Evolutionary conservation across 179 eudicot genomes (phyloP).

Genomic region (Beta corolliflora): DNA sequence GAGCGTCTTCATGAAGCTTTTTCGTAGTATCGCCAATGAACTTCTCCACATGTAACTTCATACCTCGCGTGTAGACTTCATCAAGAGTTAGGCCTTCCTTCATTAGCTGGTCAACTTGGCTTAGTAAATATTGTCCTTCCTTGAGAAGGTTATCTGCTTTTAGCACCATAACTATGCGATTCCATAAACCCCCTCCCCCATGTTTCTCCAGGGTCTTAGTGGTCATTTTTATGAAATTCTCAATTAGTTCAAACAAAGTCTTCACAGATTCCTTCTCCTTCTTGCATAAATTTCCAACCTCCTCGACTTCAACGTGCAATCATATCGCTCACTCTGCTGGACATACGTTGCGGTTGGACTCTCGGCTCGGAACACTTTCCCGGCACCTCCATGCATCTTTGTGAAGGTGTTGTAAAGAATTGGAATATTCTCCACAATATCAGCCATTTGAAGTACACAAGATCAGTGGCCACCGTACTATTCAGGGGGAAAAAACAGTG

Average conservation of each 20-base stretch:
- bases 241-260: background rate
- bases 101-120: background rate
- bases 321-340: background rate
- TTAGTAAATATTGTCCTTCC: slow-evolving; percentile 11
- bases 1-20: background rate
- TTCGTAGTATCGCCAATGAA: slow-evolving; percentile 13
- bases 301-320: slow-evolving; percentile 1
- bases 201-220: background rate
- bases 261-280: slow-evolving; percentile 3
- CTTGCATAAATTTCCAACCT: slow-evolving; percentile 2
- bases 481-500: background rate
- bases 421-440: background rate
- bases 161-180: background rate
- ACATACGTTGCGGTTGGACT: background rate
- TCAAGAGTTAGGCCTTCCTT: background rate
- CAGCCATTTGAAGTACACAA: slow-evolving; percentile 6
- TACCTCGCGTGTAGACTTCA: slow-evolving; percentile 9
- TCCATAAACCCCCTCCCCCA: background rate
- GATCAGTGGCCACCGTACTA: background rate
- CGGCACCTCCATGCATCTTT: background rate
- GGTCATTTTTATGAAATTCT: background rate
- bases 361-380: background rate
- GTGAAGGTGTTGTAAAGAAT: background rate
- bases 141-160: background rate
- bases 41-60: slow-evolving; percentile 1